Evolutionary conservation across 176 grass and related monocot species (phyloP), one percentile per base, ranked within the genome.

Genomic region (Hordeum marinum): DNA sequence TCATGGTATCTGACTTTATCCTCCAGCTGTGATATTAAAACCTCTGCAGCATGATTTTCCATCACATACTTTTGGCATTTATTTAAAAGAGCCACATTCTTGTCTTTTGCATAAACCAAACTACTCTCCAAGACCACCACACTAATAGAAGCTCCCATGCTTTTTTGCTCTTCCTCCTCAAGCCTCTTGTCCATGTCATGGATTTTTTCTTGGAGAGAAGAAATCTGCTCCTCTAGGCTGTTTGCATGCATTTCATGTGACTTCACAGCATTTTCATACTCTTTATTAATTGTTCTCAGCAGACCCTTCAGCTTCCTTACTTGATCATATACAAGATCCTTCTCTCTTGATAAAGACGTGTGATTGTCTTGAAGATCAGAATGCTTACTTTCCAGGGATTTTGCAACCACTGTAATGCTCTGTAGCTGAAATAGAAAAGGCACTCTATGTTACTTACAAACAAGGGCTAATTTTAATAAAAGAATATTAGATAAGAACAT

Each of bases 71-170:
- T 90, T 34, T 81, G 79, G 62, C 78, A 85, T 83, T 92, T 76
- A 60, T 60, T 48, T 35, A 82, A 87, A 83, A 94, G 90, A 88
- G 24, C 11, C 10, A 62, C 39, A 63, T 92, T 91, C 57, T 84
- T 88, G 24, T 91, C 87, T 84, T 80, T 83, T 68, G 89, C 86
- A 84, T 98, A 85, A 71, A 35, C 87, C 80, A 95, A 93, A 86
- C 77, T 90, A 43, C 59, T 92, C 76, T 94, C 75, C 78, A 96
- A 91, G 43, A 94, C 82, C 68, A 91, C 83, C 83, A 86, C 90
- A 72, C 77, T 82, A 76, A 95, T 79, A 35, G 75, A 91, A 79
- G 72, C 65, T 89, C 50, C 82, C 9, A 89, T 82, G 58, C 76
- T 72, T 68, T 88, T 92, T 45, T 87, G 63, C 43, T 96, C 85